Evolutionary conservation across 345 rosid genomes (phyloP).

Genomic region (Firmiana major): DNA sequence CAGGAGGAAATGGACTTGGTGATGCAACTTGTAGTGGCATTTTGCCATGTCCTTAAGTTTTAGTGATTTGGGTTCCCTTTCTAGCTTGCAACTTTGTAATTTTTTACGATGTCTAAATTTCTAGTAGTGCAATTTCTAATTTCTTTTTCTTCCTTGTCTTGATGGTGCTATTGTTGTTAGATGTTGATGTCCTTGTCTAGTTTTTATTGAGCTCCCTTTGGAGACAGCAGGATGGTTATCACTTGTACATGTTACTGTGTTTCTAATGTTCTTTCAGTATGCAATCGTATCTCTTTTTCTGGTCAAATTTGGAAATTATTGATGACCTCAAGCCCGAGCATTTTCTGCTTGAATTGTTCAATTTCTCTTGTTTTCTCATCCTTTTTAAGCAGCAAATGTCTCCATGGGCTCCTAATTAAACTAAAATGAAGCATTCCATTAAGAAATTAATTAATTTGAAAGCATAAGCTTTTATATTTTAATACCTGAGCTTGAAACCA

Average conservation of each 20-base stretch:
- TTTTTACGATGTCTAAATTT: neutral
- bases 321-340: too few relatives aligned
- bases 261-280: neutral
- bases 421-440: too few relatives aligned
- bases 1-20: constrained; percentile 24
- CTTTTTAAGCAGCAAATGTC: too few relatives aligned
- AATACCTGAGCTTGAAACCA: too few relatives aligned
- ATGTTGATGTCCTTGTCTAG: neutral
- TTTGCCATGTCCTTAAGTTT: constrained; percentile 7
- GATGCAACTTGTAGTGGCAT: constrained; percentile 19
- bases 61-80: too few relatives aligned
- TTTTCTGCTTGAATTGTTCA: too few relatives aligned
- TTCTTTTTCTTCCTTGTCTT: neutral
- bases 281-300: neutral
- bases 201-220: neutral
- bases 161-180: neutral
- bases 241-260: neutral
- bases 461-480: too few relatives aligned
- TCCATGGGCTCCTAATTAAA: too few relatives aligned
- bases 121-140: neutral
- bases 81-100: neutral
- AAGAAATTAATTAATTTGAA: too few relatives aligned
- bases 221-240: neutral
- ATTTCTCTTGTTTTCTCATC: too few relatives aligned
- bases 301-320: too few relatives aligned